A percentile compares a stretch with the other conserved stretches of the same genome.
phyloP scores from a whole-genome alignment of 169 alveolate genomes.

The Plasmodium relictum region DNA sequence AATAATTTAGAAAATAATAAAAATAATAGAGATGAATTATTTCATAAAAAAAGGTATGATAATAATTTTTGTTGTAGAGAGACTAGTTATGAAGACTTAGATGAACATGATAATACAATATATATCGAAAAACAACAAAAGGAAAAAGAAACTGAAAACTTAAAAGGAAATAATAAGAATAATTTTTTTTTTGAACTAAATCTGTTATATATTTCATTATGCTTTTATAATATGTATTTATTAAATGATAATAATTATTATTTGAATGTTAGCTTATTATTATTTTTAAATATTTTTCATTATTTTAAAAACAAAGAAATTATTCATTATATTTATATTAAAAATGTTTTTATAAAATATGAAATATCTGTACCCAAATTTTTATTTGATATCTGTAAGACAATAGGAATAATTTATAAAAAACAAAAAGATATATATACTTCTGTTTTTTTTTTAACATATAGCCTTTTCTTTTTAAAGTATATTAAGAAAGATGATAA shows the following conservation, averaged over 20 bases:
- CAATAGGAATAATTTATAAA: constrained; percentile 29
- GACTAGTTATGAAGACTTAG: neutral
- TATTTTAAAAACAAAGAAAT: constrained; percentile 46
- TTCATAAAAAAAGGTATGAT: neutral
- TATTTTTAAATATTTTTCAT: constrained; percentile 27
- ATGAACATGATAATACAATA: neutral
- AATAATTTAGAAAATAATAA: neutral
- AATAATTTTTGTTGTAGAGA: neutral
- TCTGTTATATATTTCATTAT: constrained; percentile 46
- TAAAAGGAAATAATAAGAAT: constrained; percentile 1
- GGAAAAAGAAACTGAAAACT: neutral
- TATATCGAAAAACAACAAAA: neutral
- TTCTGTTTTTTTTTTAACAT: constrained; percentile 55
- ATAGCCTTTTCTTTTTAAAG: constrained; percentile 35
- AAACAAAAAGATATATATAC: constrained; percentile 22
- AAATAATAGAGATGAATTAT: neutral
- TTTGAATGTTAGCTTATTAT: constrained; percentile 40
- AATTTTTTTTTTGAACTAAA: constrained; percentile 6
- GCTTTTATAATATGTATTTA: constrained; percentile 62
- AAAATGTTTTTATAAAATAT: constrained; percentile 23
- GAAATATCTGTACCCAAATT: constrained; percentile 28
- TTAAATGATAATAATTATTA: constrained; percentile 26
- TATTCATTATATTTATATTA: constrained; percentile 17
- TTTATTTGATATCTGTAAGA: constrained; percentile 38
- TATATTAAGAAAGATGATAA: neutral